Percentiles rank a stretch among this genome's conserved stretches.
phyloP scores from a whole-genome alignment of 163 green algal genomes.

The Prototheca cutis region DNA sequence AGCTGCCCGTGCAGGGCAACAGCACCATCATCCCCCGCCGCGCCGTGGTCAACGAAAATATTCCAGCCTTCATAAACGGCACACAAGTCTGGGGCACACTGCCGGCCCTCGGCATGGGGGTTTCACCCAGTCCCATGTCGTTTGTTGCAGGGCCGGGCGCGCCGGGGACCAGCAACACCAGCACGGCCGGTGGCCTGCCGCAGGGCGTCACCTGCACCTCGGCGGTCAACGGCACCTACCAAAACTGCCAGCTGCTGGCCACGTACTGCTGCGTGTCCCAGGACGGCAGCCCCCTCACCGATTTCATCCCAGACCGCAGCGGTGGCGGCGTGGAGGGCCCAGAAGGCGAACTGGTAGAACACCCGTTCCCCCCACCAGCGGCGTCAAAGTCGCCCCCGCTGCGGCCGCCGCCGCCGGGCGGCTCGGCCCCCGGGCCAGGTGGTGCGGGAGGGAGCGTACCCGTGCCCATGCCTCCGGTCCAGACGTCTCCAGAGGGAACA shows the following conservation, averaged over 20 bases:
- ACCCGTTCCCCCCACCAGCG: too few species aligned
- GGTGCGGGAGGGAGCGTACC: too few species aligned
- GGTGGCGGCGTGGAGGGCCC: neutral
- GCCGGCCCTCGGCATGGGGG: neutral
- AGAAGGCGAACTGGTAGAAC: neutral
- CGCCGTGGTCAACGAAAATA: conserved; percentile 20
- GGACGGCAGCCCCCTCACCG: neutral
- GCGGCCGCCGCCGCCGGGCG: too few species aligned
- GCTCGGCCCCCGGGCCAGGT: too few species aligned
- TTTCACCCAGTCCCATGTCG: neutral
- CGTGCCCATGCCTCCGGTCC: too few species aligned
- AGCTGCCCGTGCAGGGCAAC: conserved; percentile 4
- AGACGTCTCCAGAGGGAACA: too few species aligned
- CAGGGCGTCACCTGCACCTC: conserved; percentile 7
- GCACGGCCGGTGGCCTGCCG: conserved; percentile 1
- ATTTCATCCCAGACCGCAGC: neutral
- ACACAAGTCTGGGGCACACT: conserved; percentile 28
- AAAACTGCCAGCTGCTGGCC: conserved; percentile 3
- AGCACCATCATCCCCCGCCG: conserved; percentile 32
- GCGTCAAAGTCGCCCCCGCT: too few species aligned
- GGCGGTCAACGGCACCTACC: neutral
- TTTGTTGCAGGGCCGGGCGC: neutral
- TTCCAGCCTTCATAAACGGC: conserved; percentile 31
- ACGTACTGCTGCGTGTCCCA: conserved; percentile 12
- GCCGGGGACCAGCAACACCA: neutral